Base-by-base conservation (phyloP, 129 eudicot genomes). In the Silybum marianum region DNA sequence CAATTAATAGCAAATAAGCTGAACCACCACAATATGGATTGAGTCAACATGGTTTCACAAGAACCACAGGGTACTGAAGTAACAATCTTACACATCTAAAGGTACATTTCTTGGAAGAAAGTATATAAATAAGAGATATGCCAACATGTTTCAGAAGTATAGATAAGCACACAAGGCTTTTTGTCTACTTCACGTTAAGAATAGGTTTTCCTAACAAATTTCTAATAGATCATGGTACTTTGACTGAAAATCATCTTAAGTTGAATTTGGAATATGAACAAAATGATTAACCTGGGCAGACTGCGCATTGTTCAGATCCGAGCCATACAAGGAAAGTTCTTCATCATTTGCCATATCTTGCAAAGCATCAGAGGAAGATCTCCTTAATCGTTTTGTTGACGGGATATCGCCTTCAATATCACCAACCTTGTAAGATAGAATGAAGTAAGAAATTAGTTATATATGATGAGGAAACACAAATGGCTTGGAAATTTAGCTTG, bases 321-420 rank as follows among this genome's bases (percentile, higher is more conserved):
- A 85, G 36, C 98, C 97, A 91, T 91, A 93, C 38, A 96, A 88
- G 24, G 97, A 87, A 77, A 96, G 95, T 82, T 96, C 99, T 28
- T 96, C 99, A 38, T 89, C 93, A 82, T 84, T 87, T 77, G 86
- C 89, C 83, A 96, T 88, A 82, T 96, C 99, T 87, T 88, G 98
- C 82, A 93, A 80, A 74, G 93, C 98, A 85, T 96, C 99, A 51
- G 99, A 93, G 65, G 99, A 88, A 51, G 99, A 96, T 78, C 85
- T 91, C 62, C 95, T 71, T 70, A 93, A 81, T 72, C 98, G 82
- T 88, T 96, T 96, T 73, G 92, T 82, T 77, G 85, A 73, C 12
- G 97, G 98, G 70, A 82, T 78, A 70, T 90, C 97, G 39, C 95
- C 91, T 82, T 93, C 99, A 82, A 96, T 90, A 80, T 96, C 99